phyloP scores from a whole-genome alignment of 768 basidiomycete genomes.

The Mycena maculata region DNA sequence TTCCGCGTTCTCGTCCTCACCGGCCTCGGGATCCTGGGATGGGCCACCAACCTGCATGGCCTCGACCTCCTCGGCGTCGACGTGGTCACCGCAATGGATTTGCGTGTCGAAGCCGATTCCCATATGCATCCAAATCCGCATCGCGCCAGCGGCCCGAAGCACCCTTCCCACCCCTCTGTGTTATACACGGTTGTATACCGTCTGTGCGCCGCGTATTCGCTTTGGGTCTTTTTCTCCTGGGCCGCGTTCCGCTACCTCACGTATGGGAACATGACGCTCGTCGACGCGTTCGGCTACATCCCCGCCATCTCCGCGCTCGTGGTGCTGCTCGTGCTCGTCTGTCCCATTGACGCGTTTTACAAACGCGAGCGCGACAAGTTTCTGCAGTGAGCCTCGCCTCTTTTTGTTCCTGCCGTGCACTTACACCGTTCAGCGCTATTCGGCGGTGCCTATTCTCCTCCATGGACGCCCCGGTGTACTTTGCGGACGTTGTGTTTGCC shows the following conservation, averaged over 20 bases:
- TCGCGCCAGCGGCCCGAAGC: conserved; percentile 46
- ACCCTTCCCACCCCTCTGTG: conserved; percentile 49
- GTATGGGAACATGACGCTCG: conserved; percentile 63
- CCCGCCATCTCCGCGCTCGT: conserved; percentile 75
- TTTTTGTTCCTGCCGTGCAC: conserved; percentile 11
- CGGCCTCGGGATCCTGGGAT: conserved; percentile 85
- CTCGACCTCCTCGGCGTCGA: conserved; percentile 82
- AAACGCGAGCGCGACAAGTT: conserved; percentile 83
- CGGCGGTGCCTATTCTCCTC: conserved; percentile 81
- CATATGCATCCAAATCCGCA: conserved; percentile 43
- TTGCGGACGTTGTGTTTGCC: conserved; percentile 93
- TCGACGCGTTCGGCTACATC: conserved; percentile 83
- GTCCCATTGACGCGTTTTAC: conserved; percentile 74
- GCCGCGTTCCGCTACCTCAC: conserved; percentile 70
- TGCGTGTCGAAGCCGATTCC: conserved; percentile 54
- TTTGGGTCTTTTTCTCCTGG: conserved; percentile 78
- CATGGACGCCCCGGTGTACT: conserved; percentile 72
- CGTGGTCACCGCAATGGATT: conserved; percentile 74
- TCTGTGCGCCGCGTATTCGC: conserved; percentile 69
- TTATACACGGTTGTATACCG: conserved; percentile 76
- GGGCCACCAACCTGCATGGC: conserved; percentile 94
- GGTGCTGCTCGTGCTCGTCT: conserved; percentile 66
- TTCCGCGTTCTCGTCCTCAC: conserved; percentile 88
- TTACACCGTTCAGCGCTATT: conserved; percentile 63
- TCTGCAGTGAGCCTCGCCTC: conserved; percentile 66